Conservation (phyloP, 345 rosid species). For the Bruguiera gymnorhiza region DNA sequence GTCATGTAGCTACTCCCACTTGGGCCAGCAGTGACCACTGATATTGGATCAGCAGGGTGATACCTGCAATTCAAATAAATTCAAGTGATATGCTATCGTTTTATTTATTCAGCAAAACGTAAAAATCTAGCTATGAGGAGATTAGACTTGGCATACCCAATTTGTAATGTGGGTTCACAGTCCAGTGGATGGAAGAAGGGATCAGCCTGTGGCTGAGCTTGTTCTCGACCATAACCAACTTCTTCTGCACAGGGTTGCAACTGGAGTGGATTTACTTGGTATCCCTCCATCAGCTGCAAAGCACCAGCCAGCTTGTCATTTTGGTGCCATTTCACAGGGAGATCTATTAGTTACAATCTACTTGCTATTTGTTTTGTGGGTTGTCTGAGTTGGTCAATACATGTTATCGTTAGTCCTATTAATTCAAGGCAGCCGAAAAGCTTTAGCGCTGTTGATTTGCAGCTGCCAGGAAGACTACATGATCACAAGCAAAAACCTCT, state of each 20-base stretch:
- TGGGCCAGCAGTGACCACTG: conserved; percentile 64
- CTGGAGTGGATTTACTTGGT: conserved; percentile 62
- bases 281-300: conserved; percentile 84
- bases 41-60: conserved; percentile 57
- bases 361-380: no score
- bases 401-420: no score
- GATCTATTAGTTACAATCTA: neutral
- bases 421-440: no score
- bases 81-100: no score
- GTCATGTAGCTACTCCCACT: conserved; percentile 76
- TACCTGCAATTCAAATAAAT: conserved; percentile 42
- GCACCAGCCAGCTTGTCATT: neutral
- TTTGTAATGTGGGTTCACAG: conserved; percentile 85
- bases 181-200: conserved; percentile 80
- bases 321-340: neutral
- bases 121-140: no score
- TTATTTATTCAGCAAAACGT: no score
- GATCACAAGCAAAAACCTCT: no score
- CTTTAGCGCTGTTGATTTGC: no score
- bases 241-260: conserved; percentile 66
- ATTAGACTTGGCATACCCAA: conserved; percentile 50
- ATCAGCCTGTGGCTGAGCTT: conserved; percentile 47
- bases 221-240: conserved; percentile 52
- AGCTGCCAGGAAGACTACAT: no score
- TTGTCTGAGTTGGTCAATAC: no score